Evolutionary conservation across 2,329 filamentous ascomycete species (phyloP).

Genomic region (Alternaria triticimaculans): DNA sequence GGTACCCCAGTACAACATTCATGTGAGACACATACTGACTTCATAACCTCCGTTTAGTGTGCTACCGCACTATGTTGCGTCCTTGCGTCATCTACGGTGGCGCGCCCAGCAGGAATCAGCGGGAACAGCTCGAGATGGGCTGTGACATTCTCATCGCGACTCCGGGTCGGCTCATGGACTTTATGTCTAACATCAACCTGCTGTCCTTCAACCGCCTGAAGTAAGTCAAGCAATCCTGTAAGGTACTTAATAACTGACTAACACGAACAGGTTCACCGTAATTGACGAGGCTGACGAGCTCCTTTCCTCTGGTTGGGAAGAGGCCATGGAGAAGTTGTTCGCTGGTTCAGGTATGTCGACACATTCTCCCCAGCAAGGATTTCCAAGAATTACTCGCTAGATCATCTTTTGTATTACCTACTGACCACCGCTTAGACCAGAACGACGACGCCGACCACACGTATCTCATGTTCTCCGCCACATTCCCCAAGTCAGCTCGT

Average conservation of each 20-base stretch:
- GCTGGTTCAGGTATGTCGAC: constrained; percentile 73
- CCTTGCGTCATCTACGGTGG: constrained; percentile 91
- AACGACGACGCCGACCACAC: constrained; percentile 76
- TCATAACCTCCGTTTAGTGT: constrained; percentile 55
- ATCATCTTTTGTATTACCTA: not conserved
- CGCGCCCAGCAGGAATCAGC: constrained; percentile 72
- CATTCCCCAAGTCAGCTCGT: constrained; percentile 82
- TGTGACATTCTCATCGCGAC: constrained; percentile 91
- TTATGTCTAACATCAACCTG: constrained; percentile 74
- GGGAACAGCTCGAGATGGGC: constrained; percentile 76
- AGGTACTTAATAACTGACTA: not conserved
- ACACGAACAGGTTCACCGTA: constrained; percentile 26
- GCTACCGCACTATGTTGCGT: constrained; percentile 92
- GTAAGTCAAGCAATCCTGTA: constrained; percentile 56
- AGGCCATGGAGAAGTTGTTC: constrained; percentile 77
- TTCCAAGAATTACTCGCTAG: not conserved
- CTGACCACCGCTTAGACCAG: constrained; percentile 59
- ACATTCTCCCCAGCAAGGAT: not conserved
- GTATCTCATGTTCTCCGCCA: constrained; percentile 90
- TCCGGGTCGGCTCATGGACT: constrained; percentile 83
- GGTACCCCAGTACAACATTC: not conserved
- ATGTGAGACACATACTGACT: not conserved
- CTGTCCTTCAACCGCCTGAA: constrained; percentile 78
- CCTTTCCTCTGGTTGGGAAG: constrained; percentile 78
- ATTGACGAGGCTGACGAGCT: constrained; percentile 96